phyloP scores from a whole-genome alignment of 2,329 filamentous ascomycete species.

The Diplodia corticola region DNA sequence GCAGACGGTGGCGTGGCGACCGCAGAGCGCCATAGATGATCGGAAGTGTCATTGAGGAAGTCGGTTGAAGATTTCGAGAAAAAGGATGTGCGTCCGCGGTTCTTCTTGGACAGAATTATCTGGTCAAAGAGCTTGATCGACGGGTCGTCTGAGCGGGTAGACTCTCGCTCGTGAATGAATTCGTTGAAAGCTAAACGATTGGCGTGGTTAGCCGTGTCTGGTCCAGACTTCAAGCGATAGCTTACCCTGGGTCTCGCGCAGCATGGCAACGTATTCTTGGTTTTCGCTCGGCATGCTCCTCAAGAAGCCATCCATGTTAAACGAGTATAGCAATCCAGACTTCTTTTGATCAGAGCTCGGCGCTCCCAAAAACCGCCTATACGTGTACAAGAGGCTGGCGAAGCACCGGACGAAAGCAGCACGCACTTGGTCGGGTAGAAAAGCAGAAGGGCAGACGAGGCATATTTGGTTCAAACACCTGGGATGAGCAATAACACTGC shows the following conservation, averaged over 20 bases:
- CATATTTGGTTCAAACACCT: constrained; percentile 62
- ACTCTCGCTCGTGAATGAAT: constrained; percentile 81
- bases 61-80: constrained; percentile 61
- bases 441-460: constrained; percentile 66
- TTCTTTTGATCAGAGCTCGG: constrained; percentile 63
- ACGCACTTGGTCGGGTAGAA: constrained; percentile 65
- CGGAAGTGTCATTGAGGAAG: constrained; percentile 70
- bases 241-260: constrained; percentile 64
- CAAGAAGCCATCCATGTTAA: constrained; percentile 67
- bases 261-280: constrained; percentile 61
- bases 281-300: constrained; percentile 65
- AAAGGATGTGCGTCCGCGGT: constrained; percentile 65
- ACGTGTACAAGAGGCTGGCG: constrained; percentile 68
- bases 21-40: constrained; percentile 76
- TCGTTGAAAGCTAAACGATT: constrained; percentile 66
- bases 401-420: constrained; percentile 70
- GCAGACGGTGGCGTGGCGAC: constrained; percentile 58
- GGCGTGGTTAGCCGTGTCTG: neutral
- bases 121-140: constrained; percentile 78
- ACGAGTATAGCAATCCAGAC: constrained; percentile 61
- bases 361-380: constrained; percentile 62
- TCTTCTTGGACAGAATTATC: constrained; percentile 76
- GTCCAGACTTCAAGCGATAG: neutral
- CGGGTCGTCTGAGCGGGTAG: constrained; percentile 60
- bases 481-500: constrained; percentile 56